phyloP scores from a whole-genome alignment of 2,329 filamentous ascomycete genomes.

The Colletotrichum euphorbiae region DNA sequence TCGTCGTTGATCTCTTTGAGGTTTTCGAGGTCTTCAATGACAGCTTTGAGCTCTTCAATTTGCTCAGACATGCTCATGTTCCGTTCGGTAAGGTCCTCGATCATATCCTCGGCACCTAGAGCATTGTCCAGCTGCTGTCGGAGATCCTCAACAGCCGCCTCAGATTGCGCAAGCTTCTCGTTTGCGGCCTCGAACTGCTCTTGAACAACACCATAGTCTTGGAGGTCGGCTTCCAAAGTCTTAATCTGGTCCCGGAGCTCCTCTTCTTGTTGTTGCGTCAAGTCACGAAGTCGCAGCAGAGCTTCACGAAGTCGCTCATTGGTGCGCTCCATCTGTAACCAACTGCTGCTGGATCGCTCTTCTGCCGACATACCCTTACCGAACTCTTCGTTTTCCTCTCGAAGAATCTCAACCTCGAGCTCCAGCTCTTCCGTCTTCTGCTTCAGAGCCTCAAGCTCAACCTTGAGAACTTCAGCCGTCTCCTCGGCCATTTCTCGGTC shows the following conservation, averaged over 20 bases:
- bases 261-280: constrained; percentile 86
- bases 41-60: constrained; percentile 83
- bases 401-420: constrained; percentile 86
- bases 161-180: constrained; percentile 77
- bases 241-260: constrained; percentile 82
- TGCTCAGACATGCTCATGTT: constrained; percentile 87
- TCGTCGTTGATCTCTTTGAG: constrained; percentile 95
- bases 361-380: constrained; percentile 88
- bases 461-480: constrained; percentile 83
- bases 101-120: constrained; percentile 90
- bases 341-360: constrained; percentile 86
- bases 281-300: constrained; percentile 83
- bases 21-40: constrained; percentile 88
- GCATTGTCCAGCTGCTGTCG: constrained; percentile 92
- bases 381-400: constrained; percentile 88
- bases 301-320: constrained; percentile 91
- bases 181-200: constrained; percentile 77
- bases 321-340: constrained; percentile 90
- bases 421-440: constrained; percentile 84
- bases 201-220: constrained; percentile 74
- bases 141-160: constrained; percentile 84
- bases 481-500: constrained; percentile 98
- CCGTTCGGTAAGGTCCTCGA: constrained; percentile 89
- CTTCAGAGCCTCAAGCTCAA: constrained; percentile 82
- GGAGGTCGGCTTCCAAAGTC: constrained; percentile 77